Evolutionary conservation across 139 green algal genomes (phyloP), one percentile per base, ranked within the genome.

Genomic region (Dunaliella sp.): DNA sequence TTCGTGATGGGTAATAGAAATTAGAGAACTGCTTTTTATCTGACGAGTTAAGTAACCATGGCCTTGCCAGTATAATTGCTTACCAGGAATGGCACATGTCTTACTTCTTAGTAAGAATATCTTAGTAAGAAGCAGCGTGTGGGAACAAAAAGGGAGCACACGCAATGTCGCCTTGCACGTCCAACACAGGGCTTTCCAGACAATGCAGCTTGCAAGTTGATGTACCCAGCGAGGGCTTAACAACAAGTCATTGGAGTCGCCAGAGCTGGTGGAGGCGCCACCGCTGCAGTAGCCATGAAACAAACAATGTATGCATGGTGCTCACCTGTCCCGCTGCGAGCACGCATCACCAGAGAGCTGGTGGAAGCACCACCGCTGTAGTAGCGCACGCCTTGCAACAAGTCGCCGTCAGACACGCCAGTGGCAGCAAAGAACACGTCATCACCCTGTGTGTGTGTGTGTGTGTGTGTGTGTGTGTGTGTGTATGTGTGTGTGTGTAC

Each of bases 361-460:
- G 93, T 96, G 28, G 90, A 88, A 21, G 94, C 94, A 34, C 94
- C 95, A 30, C 92, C 92, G 35, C 74, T 80, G 77, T 90, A 93
- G 82, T 94, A 95, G n/a, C 92, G 90, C 85, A 96, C 93, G 1
- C 95, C 95, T 1, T 87, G 59, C 34, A 98, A 81, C 78, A 98
- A 84, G 84, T 97, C 92, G 12, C 95, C 93, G 85, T 97, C 94
- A 33, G 86, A 94, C 35, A 98, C 94, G 1, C 95, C 95, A 1
- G 95, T 98, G 35, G 92, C 94, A 1, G 94, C 94, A 89, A 98
- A 98, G 84, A 97, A 98, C 2, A 95, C 88, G 83, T 96, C 87
- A 36, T 90, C 93, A 73, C 76, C 85, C 57, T 83, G 74, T 1
- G n/a, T n/a, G n/a, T n/a, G n/a, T n/a, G n/a, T n/a, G n/a, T n/a